Evolutionary conservation across 495 filamentous ascomycete species (phyloP).

Genomic region (Penicillium dipodomyicola): DNA sequence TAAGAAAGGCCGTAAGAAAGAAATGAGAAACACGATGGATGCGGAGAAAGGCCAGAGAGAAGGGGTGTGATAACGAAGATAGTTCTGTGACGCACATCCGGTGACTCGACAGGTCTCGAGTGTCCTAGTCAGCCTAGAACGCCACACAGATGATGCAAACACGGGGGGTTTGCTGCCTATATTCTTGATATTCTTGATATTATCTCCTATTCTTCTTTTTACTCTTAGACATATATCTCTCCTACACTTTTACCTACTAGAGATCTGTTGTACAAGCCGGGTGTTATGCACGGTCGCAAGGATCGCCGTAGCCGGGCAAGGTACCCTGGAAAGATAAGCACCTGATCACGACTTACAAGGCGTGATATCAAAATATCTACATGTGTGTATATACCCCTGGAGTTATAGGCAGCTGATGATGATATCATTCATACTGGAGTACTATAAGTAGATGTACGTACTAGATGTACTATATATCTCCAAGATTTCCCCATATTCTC

Average conservation of each 20-base stretch:
- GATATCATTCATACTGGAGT: background rate
- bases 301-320: background rate
- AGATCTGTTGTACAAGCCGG: background rate
- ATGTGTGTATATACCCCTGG: background rate
- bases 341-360: background rate
- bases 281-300: conserved; percentile 1
- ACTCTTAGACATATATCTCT: background rate
- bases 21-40: conserved; percentile 26
- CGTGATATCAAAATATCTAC: background rate
- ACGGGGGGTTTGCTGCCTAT: background rate
- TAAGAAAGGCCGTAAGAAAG: background rate
- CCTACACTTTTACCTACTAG: background rate
- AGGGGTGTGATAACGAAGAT: conserved; percentile 13
- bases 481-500: background rate
- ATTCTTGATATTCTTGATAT: too few relatives aligned
- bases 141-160: conserved; percentile 6
- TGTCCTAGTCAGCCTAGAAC: conserved; percentile 1
- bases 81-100: conserved; percentile 33
- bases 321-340: conserved; percentile 2
- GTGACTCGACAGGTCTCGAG: conserved; percentile 27
- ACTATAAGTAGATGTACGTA: background rate
- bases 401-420: background rate
- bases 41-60: conserved; percentile 15
- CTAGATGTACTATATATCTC: too few relatives aligned
- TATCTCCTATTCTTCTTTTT: background rate